Base-by-base conservation (phyloP, 495 filamentous ascomycete genomes). In the Talaromyces thailandensis region DNA sequence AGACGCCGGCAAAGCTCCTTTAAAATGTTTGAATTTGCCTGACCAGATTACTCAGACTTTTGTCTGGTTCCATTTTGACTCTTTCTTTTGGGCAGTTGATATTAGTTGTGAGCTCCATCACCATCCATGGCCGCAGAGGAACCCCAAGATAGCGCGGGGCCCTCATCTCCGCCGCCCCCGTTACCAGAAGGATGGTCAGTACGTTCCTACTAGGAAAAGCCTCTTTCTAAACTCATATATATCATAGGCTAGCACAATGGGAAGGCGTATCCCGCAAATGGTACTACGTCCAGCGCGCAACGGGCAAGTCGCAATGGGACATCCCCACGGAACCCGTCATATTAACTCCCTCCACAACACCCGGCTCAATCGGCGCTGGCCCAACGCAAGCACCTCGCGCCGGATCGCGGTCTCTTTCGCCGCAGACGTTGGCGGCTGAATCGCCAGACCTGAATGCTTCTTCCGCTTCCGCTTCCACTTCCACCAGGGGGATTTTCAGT, bases 191-290 rank as follows among this genome's bases (percentile, higher is more conserved):
- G 88, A 64, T 91, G 88, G 88, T 81, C 71, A 60, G 76, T 72
- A 50, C n/a, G 55, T 55, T 2, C 21, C 51, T 55, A 2, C 51
- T 35, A 11, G 9, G 31, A 40, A 4, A 40, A n/a, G n/a, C n/a
- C 40, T 25, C 14, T 59, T 8, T 16, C 55, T 25, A 40, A 21
- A 35, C 26, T 40, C 56, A 14, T 58, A 64, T 57, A n/a, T n/a
- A n/a, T n/a, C n/a, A 35, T 43, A 84, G 81, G 81, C 88, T 92
- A 64, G 87, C 90, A 21, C 90, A 93, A 72, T 92, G 90, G 88
- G 90, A 93, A 69, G 86, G 84, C 56, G 69, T 78, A 51, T 84
- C 81, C 58, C 82, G 84, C 51, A 86, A 88, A 69, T 93, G 92
- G 74, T 93, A 93, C 71, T 93, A 82, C 68, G 90, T 93, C 31